These are phyloP conservation scores for Pleurotus cornucopiae DNA, from an alignment of 768 basidiomycete genomes.

Conservation along the genomic window DNA sequence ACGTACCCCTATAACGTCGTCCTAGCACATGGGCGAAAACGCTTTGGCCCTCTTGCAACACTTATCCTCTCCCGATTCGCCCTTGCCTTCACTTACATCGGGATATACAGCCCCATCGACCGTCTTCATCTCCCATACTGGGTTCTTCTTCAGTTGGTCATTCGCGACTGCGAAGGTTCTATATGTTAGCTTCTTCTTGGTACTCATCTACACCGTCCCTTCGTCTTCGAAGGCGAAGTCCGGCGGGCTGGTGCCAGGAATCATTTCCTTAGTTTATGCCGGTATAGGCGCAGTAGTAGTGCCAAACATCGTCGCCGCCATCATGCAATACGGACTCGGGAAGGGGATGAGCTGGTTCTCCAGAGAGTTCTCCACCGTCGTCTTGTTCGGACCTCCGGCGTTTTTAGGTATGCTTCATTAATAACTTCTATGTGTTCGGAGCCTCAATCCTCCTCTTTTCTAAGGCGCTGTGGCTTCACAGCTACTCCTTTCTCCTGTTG, in stretches of 20 bases:
- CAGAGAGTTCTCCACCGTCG: constrained; percentile 57
- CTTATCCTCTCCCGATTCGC: constrained; percentile 66
- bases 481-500: constrained; percentile 43
- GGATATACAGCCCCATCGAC: constrained; percentile 53
- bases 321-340: constrained; percentile 59
- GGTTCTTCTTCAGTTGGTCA: constrained; percentile 69
- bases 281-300: constrained; percentile 53
- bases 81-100: constrained; percentile 58
- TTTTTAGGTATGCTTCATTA: constrained; percentile 51
- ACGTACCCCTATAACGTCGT: not conserved
- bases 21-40: constrained; percentile 88
- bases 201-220: constrained; percentile 26
- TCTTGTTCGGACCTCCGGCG: constrained; percentile 73
- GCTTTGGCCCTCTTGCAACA: constrained; percentile 72
- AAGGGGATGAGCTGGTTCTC: constrained; percentile 87
- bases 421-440: not conserved
- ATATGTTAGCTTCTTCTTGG: constrained; percentile 49
- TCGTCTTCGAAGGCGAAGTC: constrained; percentile 22
- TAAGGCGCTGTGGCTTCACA: constrained; percentile 65
- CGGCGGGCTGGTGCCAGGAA: not conserved
- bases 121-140: constrained; percentile 75
- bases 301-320: constrained; percentile 67
- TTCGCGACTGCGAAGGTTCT: constrained; percentile 65
- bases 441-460: not conserved
- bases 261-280: not conserved